A percentile compares a stretch with the other conserved stretches of the same genome.
Evolutionary conservation across 768 basidiomycete genomes (phyloP).

Genomic region (Leccinellum albellum): DNA sequence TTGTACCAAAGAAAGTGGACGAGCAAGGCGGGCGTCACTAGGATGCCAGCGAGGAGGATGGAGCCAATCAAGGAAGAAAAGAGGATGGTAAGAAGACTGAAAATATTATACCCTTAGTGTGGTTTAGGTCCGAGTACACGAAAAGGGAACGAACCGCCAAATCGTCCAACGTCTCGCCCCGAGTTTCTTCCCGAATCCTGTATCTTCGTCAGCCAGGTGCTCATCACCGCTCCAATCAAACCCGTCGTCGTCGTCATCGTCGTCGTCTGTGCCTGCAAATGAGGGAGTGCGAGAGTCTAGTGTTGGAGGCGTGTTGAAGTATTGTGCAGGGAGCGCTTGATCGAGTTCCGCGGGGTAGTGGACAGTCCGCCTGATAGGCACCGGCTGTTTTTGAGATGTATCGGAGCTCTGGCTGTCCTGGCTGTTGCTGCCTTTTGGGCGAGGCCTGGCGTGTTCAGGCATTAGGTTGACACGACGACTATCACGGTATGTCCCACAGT

Average conservation of each 20-base stretch:
- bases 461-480: slow-evolving; percentile 14
- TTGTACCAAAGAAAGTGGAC: slow-evolving; percentile 71
- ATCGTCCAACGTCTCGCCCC: slow-evolving; percentile 45
- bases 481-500: too few relatives aligned
- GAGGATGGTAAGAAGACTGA: slow-evolving; percentile 56
- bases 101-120: neutral
- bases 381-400: slow-evolving; percentile 5
- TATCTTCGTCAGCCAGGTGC: slow-evolving; percentile 67
- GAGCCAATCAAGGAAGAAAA: slow-evolving; percentile 76
- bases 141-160: slow-evolving; percentile 43
- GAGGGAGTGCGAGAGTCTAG: slow-evolving; percentile 41
- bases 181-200: slow-evolving; percentile 55
- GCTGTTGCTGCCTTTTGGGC: neutral
- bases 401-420: slow-evolving; percentile 16
- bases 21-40: slow-evolving; percentile 59
- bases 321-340: slow-evolving; percentile 19
- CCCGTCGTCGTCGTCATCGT: slow-evolving; percentile 51
- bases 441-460: slow-evolving; percentile 13
- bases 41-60: slow-evolving; percentile 55
- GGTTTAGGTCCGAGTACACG: neutral
- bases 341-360: slow-evolving; percentile 50
- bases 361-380: slow-evolving; percentile 38
- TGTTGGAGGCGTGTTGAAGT: slow-evolving; percentile 28
- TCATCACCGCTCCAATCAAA: slow-evolving; percentile 81
- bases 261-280: slow-evolving; percentile 52